Conservation (phyloP, 768 basidiomycete genomes). For the Cystobasidium tubakii region DNA sequence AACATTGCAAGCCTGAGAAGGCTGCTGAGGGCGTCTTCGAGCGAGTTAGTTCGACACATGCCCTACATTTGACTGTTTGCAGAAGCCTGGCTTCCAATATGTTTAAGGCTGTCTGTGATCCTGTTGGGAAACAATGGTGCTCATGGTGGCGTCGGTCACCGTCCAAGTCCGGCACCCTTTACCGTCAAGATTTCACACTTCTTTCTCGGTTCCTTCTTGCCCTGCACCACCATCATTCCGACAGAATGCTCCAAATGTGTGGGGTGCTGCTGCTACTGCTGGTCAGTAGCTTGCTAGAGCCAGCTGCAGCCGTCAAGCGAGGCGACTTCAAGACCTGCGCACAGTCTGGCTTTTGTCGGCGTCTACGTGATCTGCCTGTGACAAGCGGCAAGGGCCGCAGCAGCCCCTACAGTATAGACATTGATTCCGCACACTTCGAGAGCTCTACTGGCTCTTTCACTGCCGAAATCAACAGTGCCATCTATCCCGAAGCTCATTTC, state of each 20-base stretch:
- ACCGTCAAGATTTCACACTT: no score
- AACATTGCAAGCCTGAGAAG: no score
- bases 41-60: no score
- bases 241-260: background rate
- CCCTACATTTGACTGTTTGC: no score
- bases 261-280: background rate
- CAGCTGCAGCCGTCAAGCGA: constrained; percentile 50
- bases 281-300: background rate
- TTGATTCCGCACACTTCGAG: constrained; percentile 56
- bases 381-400: constrained; percentile 61
- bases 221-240: background rate
- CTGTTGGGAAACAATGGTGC: no score
- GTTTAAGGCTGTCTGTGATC: no score
- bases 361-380: constrained; percentile 69
- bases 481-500: constrained; percentile 81
- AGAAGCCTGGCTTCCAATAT: no score
- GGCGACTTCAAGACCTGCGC: constrained; percentile 90
- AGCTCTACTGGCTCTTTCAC: constrained; percentile 57
- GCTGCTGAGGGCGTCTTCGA: no score
- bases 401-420: constrained; percentile 69
- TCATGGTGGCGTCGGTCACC: no score
- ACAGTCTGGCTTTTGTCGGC: constrained; percentile 92
- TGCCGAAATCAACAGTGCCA: constrained; percentile 67
- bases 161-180: no score
- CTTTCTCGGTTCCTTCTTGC: background rate